Base-by-base conservation (phyloP, 306 rosid genomes). In the Inga leiocalycina region DNA sequence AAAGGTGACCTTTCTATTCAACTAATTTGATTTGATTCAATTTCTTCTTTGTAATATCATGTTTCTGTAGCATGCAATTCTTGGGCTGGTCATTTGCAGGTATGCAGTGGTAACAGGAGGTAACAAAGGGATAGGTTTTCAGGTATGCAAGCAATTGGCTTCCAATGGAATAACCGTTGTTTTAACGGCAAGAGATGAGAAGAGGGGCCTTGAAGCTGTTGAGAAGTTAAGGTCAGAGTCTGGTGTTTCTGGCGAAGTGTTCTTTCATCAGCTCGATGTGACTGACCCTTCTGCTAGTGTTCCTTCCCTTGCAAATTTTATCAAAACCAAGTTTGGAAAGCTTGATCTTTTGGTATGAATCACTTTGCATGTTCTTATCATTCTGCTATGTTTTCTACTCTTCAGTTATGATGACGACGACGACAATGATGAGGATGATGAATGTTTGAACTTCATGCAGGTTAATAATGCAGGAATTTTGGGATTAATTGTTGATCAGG, bases 171-270 rank as follows among this genome's bases (percentile, higher is more conserved):
- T 84, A 20, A 57, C 10, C 0, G 85, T 84, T 13, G 70, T 84
- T 5, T 52, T 87, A 17, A 78, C 87, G 2, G 85, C 89, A 8
- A 84, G 87, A 49, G 66, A 73, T 59, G 81, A 78, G 61, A 81
- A 66, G 70, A 81, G 67, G 22, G 90, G 88, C 45, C 66, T 78
- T 39, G 84, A 88, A 76, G 89, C 89, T 39, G 61, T 85, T 72
- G 82, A 88, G 6, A 74, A 77, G 62, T 10, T 88, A 27, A 76
- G 51, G 37, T 62, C 16, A 35, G 64, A 64, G 49, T n/a, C 15
- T 75, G 75, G 65, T 5, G 65, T 82, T 24, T 72, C 87, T 41
- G 81, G 45, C 2, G 59, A 57, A n/a, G 37, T 24, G 68, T 27
- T 62, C 11, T 88, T 85, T 62, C 87, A 83, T 68, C 84, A 80